Evolutionary conservation across 2,329 filamentous ascomycete genomes (phyloP), one percentile per base, ranked within the genome.

Genomic region (Lasiodiplodia hormozganensis): DNA sequence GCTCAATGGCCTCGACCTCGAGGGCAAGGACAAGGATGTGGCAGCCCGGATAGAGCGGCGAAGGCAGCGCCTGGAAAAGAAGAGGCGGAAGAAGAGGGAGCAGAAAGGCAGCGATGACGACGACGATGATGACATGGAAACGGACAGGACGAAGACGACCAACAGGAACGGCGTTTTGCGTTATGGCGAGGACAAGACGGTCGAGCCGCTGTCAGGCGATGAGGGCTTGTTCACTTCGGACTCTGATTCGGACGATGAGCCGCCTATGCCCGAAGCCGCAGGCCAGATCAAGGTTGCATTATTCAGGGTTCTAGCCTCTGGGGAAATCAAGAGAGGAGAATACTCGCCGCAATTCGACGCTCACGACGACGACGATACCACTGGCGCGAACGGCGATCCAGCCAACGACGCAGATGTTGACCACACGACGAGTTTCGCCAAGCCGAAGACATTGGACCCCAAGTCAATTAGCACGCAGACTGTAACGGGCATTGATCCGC

Each of bases 391-490:
- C 51, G 82, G 81, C 40, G 82, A 83, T 34, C 85, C 84, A 7
- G 87, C 84, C 62, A 88, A 85, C 34, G 92, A 94, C 74, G 91
- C 89, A 51, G 93, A 97, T 75, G 88, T 97, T 68, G 96, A 98
- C 81, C 96, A 99, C 78, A 98, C 96, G 2, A 98, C 96, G 8
- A 97, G 94, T 77, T 98, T 98, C 80, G 95, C 95, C 11, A 97
- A 97, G 82, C 95, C 94, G 16, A 98, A 97, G 85, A 92, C 93
- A 1, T 85, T 97, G 65, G 96, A 98, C 82, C 95, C 95, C 0
- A 97, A 97, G 82, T 94, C 93, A 2, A 99, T 99, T 77, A 98
- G 94, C 77, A 99, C 96, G 2, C 96, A 99, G 82, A 99, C 96
- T 0, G 96, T 99, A n/a, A 98, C 96, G 10, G 96, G 95, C 21